Percentiles rank a stretch among this genome's conserved stretches.
Conservation (phyloP, 495 filamentous ascomycete genomes). For the Podospora pseudopauciseta region DNA sequence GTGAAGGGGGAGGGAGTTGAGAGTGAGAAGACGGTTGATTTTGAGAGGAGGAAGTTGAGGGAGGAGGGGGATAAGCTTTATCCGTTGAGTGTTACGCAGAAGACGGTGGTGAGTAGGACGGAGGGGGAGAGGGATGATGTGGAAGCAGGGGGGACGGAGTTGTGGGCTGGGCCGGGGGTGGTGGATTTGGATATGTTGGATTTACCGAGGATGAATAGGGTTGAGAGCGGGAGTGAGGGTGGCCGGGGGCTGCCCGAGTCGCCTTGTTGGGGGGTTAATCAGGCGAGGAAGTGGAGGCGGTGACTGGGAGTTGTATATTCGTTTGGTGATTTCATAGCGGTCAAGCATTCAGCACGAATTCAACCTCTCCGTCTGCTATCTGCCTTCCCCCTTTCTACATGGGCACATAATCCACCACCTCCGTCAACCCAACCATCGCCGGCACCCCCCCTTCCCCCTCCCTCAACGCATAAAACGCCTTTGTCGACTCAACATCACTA, state of each 20-base stretch:
- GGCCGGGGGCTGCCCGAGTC: neutral
- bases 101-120: neutral
- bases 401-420: neutral
- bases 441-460: neutral
- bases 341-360: no score
- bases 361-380: no score
- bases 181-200: neutral
- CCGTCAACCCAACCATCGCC: neutral
- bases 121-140: neutral
- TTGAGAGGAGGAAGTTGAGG: neutral
- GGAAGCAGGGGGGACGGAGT: neutral
- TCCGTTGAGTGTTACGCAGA: neutral
- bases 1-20: neutral
- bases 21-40: neutral
- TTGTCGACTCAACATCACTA: neutral
- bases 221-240: neutral
- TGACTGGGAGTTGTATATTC: neutral
- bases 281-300: neutral
- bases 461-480: slow-evolving; percentile 1
- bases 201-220: neutral
- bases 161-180: neutral
- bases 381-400: neutral
- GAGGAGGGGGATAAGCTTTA: neutral
- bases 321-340: no score
- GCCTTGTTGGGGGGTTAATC: neutral